Base-by-base conservation (phyloP, 169 alveolate species). In the Plasmodium billcollinsi region DNA sequence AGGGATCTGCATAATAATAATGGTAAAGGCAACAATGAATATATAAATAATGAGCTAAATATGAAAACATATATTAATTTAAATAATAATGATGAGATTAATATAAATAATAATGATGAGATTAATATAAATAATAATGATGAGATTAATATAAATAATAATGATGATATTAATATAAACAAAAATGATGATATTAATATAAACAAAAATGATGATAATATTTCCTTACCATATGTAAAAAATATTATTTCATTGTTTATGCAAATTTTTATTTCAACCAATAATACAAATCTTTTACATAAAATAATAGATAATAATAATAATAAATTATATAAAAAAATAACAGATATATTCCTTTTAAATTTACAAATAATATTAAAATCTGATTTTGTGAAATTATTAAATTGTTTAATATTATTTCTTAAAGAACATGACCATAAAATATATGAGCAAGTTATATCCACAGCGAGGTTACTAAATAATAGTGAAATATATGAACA, bases 371-470 rank as follows among this genome's bases (percentile, higher is more conserved):
- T n/a, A 58, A 24, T 66, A 43, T 33, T 78, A 12, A 78, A 66
- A 65, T 65, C 89, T 1, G 78, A 78, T 21, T 65, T 78, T 65
- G 65, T 78, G 9, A 78, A 78, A 52, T 49, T 73, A 9, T 67
- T 65, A 6, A 78, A 78, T 47, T 65, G 49, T 49, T 50, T 78
- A 43, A 3, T 78, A 11, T 56, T 33, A 8, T 78, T 65, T 71
- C 61, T 66, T 21, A 78, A 78, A 58, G 67, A 78, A 14, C 66
- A 24, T 11, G 78, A 78, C 7, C 33, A 39, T 11, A 56, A 47
- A 14, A 61, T 65, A 15, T 78, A 52, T 78, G 78, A 78, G 14
- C 43, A 71, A 70, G 47, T 58, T 59, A 59, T 78, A 14, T 11
- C 89, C 26, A 26, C 26, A 3, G 45, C 89, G 4, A 15, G 45